Percentiles rank a stretch among this genome's conserved stretches.
Conservation (phyloP, 257 asterid genomes). For the Schizonepeta tenuifolia region DNA sequence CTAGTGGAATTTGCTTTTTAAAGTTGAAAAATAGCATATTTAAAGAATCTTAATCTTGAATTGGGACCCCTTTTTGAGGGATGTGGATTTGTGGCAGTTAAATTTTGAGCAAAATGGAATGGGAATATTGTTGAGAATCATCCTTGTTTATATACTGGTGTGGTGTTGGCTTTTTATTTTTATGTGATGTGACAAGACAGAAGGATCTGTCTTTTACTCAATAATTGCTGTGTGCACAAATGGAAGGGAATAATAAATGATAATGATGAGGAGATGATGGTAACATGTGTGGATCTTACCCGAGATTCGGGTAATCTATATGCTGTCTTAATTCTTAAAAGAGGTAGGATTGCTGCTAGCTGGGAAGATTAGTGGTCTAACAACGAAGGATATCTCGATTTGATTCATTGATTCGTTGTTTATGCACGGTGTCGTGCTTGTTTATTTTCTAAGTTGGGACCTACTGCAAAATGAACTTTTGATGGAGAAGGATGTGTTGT, state of each 20-base stretch:
- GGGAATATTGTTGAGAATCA: constrained; percentile 38
- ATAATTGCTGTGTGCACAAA: constrained; percentile 44
- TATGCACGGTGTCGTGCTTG: neutral
- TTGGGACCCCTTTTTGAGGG: constrained; percentile 49
- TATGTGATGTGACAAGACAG: constrained; percentile 56
- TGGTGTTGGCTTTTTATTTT: constrained; percentile 41
- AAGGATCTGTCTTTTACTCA: constrained; percentile 51
- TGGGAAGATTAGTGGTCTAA: neutral
- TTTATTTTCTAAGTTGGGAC: constrained; percentile 13
- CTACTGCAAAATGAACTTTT: constrained; percentile 10
- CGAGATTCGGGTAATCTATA: constrained; percentile 29
- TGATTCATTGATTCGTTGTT: neutral
- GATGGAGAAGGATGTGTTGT: neutral
- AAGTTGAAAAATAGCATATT: constrained; percentile 27
- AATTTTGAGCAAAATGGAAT: constrained; percentile 25
- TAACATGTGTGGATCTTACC: constrained; percentile 54
- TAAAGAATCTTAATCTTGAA: constrained; percentile 42
- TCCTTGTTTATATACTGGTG: constrained; percentile 18
- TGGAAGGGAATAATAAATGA: constrained; percentile 41
- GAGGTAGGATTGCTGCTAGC: constrained; percentile 24
- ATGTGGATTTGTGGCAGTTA: constrained; percentile 41
- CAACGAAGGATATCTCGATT: neutral
- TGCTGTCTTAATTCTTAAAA: constrained; percentile 24
- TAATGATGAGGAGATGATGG: constrained; percentile 53
- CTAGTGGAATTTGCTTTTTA: constrained; percentile 43